These are phyloP conservation scores for Phytophthora crassamura DNA, from an alignment of 352 stramenopile genomes.

Conservation along the genomic window DNA sequence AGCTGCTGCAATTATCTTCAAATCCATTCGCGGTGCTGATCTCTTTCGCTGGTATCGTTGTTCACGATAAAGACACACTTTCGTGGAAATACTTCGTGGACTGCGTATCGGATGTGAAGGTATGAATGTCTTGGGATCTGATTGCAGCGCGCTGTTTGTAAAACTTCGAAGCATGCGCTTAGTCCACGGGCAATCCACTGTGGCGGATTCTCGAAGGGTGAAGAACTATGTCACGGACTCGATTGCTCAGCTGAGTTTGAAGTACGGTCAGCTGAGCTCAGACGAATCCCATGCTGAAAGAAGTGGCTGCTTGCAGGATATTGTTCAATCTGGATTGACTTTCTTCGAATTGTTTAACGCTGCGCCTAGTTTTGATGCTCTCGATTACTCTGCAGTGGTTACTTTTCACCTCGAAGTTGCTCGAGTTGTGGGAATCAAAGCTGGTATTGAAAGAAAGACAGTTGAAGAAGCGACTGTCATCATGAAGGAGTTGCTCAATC, in stretches of 20 bases:
- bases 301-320: slow-evolving; percentile 4
- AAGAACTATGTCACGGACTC: slow-evolving; percentile 21
- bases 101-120: slow-evolving; percentile 13
- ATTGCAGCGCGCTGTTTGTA: slow-evolving; percentile 18
- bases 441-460: slow-evolving; percentile 1
- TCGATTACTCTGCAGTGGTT: slow-evolving; percentile 26
- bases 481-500: slow-evolving; percentile 14
- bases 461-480: slow-evolving; percentile 11
- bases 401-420: slow-evolving; percentile 28
- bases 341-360: slow-evolving; percentile 26
- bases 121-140: not conserved
- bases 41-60: slow-evolving; percentile 9
- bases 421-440: slow-evolving; percentile 4
- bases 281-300: not conserved
- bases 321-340: slow-evolving; percentile 24
- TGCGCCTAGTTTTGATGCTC: slow-evolving; percentile 16
- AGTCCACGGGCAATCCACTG: slow-evolving; percentile 7
- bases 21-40: slow-evolving; percentile 21
- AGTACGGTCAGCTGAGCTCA: slow-evolving; percentile 11
- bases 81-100: slow-evolving; percentile 19
- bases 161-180: slow-evolving; percentile 12
- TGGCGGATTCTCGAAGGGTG: slow-evolving; percentile 7
- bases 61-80: not conserved
- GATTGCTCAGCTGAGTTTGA: slow-evolving; percentile 20
- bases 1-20: slow-evolving; percentile 14